A percentile compares a stretch with the other conserved stretches of the same genome.
Evolutionary conservation across 2,329 filamentous ascomycete genomes (phyloP).

Genomic region (Calonectria fujianensis): DNA sequence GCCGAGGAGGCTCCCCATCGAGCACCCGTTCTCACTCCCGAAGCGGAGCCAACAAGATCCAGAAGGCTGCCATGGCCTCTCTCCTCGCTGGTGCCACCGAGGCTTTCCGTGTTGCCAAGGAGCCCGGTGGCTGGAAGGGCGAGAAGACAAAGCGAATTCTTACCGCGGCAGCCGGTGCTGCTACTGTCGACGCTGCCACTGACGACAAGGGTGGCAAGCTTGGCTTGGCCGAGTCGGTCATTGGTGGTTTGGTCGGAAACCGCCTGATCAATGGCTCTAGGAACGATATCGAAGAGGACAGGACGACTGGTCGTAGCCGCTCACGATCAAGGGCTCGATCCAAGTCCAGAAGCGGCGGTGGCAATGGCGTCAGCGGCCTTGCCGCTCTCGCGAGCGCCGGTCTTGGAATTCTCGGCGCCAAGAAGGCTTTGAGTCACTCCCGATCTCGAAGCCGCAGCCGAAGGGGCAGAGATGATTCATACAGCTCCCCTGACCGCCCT

Average conservation of each 20-base stretch:
- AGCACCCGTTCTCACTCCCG: conserved; percentile 73
- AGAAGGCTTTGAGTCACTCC: conserved; percentile 75
- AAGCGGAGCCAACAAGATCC: conserved; percentile 76
- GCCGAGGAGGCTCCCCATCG: conserved; percentile 67
- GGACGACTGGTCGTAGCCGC: conserved; percentile 77
- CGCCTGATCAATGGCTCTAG: conserved; percentile 88
- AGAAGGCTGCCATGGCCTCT: conserved; percentile 93
- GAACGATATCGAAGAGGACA: conserved; percentile 79
- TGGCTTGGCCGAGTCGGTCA: conserved; percentile 88
- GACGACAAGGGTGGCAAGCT: conserved; percentile 86
- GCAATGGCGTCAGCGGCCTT: conserved; percentile 68
- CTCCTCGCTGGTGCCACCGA: conserved; percentile 93
- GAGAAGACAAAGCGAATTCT: conserved; percentile 94
- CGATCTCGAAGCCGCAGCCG: conserved; percentile 71
- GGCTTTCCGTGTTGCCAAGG: conserved; percentile 92
- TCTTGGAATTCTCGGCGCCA: conserved; percentile 76
- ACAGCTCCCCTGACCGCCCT: conserved; percentile 68
- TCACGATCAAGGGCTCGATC: conserved; percentile 81
- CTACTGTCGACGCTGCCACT: conserved; percentile 87
- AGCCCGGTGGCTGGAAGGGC: conserved; percentile 91
- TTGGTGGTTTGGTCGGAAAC: conserved; percentile 91
- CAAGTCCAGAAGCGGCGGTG: conserved; percentile 63
- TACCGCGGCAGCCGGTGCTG: conserved; percentile 90
- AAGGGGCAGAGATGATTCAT: conserved; percentile 70
- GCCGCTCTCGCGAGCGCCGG: conserved; percentile 79